Percentiles rank a stretch among this genome's conserved stretches.
Evolutionary conservation across 2,329 filamentous ascomycete genomes (phyloP).

Genomic region (Aureobasidium sp.): DNA sequence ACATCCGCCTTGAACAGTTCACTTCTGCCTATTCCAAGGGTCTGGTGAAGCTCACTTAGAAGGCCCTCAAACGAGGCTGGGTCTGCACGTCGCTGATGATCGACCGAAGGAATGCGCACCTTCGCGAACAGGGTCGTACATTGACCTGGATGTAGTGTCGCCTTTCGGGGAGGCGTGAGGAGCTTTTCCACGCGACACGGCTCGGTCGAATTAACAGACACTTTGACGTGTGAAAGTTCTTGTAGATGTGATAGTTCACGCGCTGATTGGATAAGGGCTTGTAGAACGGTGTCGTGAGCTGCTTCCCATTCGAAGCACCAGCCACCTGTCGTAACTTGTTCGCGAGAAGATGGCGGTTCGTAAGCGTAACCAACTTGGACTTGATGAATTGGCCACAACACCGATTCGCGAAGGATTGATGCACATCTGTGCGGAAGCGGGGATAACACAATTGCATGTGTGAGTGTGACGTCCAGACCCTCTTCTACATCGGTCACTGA

Average conservation of each 20-base stretch:
- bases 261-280: neutral
- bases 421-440: slow-evolving; percentile 11
- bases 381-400: slow-evolving; percentile 7
- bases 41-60: neutral
- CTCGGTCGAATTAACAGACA: slow-evolving; percentile 1
- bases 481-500: neutral
- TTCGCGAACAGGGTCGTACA: slow-evolving; percentile 5
- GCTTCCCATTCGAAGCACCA: neutral
- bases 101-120: neutral
- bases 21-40: neutral
- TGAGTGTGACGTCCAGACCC: neutral
- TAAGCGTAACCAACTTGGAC: slow-evolving; percentile 3
- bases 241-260: neutral
- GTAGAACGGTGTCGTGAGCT: neutral
- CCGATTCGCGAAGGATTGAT: slow-evolving; percentile 6
- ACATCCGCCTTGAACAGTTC: slow-evolving; percentile 18
- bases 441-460: slow-evolving; percentile 16
- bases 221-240: slow-evolving; percentile 6
- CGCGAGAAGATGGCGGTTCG: neutral
- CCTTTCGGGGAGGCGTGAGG: neutral
- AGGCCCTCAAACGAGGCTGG: neutral
- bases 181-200: slow-evolving; percentile 6
- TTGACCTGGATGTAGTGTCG: slow-evolving; percentile 2
- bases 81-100: no score
- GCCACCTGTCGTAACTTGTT: neutral